These are phyloP conservation scores for Prinsepia uniflora DNA, from an alignment of 306 rosid species.

Conservation along the genomic window DNA sequence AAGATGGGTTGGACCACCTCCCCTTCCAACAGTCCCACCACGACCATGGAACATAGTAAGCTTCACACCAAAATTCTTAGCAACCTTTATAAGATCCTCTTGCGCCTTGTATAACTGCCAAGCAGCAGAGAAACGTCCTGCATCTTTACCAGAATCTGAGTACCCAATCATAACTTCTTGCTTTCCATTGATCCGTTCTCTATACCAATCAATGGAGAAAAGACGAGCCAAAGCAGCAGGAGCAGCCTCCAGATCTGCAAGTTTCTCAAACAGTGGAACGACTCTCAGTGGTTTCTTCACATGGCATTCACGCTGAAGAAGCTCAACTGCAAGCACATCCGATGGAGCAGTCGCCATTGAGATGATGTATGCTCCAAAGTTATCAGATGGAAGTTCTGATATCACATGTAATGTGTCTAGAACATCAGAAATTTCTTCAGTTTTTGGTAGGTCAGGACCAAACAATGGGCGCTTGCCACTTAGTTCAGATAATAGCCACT, in stretches of 20 bases:
- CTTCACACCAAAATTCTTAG: slow-evolving; percentile 79
- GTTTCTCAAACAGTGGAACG: slow-evolving; percentile 93
- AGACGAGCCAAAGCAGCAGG: slow-evolving; percentile 92
- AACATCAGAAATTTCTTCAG: slow-evolving; percentile 90
- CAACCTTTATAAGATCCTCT: slow-evolving; percentile 87
- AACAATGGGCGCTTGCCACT: slow-evolving; percentile 86
- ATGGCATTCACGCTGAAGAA: slow-evolving; percentile 84
- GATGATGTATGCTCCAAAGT: slow-evolving; percentile 93
- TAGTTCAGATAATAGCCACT: slow-evolving; percentile 89
- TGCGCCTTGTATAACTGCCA: slow-evolving; percentile 99
- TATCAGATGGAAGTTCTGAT: slow-evolving; percentile 86
- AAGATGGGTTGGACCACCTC: slow-evolving; percentile 98
- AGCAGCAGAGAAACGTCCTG: slow-evolving; percentile 93
- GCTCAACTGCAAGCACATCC: slow-evolving; percentile 94
- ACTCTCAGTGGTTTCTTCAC: slow-evolving; percentile 76
- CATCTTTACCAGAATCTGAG: slow-evolving; percentile 97
- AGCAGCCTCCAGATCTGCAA: slow-evolving; percentile 87
- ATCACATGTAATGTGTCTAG: slow-evolving; percentile 79
- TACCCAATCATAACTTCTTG: slow-evolving; percentile 99
- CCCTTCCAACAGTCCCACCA: slow-evolving; percentile 98
- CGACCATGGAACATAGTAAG: slow-evolving; percentile 98
- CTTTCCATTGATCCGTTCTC: slow-evolving; percentile 69
- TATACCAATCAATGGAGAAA: slow-evolving; percentile 86
- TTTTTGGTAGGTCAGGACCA: slow-evolving; percentile 89
- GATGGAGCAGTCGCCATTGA: slow-evolving; percentile 97